Percentiles rank a stretch among this genome's conserved stretches.
phyloP scores from a whole-genome alignment of 768 basidiomycete genomes.

The Lactarius quietus region DNA sequence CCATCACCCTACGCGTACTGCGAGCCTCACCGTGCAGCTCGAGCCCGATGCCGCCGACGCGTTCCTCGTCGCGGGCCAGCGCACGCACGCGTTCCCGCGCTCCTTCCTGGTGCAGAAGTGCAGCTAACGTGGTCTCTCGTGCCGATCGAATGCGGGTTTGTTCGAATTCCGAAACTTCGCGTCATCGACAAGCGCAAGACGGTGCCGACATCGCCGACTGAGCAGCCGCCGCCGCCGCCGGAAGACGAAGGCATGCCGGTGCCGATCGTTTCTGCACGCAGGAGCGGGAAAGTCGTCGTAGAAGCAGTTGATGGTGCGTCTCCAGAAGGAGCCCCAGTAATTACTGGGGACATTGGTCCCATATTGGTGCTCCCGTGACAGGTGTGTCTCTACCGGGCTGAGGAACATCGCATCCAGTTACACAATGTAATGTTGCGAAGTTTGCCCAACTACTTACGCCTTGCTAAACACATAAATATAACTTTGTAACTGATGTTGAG shows the following conservation, averaged over 20 bases:
- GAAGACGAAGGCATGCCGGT: conserved; percentile 62
- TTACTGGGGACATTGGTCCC: conserved; percentile 8
- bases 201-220: not conserved
- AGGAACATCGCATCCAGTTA: not conserved
- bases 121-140: conserved; percentile 63
- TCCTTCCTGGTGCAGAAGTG: conserved; percentile 74
- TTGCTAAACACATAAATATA: not conserved
- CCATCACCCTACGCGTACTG: conserved; percentile 56
- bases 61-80: conserved; percentile 80
- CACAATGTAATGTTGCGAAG: not conserved
- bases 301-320: conserved; percentile 47
- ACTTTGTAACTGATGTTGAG: not conserved
- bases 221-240: conserved; percentile 44
- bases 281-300: conserved; percentile 38
- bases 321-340: not conserved
- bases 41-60: conserved; percentile 64
- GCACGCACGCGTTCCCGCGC: conserved; percentile 61
- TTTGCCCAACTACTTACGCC: not conserved
- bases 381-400: not conserved
- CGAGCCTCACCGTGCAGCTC: conserved; percentile 66
- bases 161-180: conserved; percentile 57
- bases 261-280: conserved; percentile 61
- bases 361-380: conserved; percentile 22
- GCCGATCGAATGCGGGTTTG: conserved; percentile 70
- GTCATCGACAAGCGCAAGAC: conserved; percentile 47